A percentile compares a stretch with the other conserved stretches of the same genome.
phyloP scores from a whole-genome alignment of 2,329 filamentous ascomycete genomes.

The Cladosporium cucumerinum region DNA sequence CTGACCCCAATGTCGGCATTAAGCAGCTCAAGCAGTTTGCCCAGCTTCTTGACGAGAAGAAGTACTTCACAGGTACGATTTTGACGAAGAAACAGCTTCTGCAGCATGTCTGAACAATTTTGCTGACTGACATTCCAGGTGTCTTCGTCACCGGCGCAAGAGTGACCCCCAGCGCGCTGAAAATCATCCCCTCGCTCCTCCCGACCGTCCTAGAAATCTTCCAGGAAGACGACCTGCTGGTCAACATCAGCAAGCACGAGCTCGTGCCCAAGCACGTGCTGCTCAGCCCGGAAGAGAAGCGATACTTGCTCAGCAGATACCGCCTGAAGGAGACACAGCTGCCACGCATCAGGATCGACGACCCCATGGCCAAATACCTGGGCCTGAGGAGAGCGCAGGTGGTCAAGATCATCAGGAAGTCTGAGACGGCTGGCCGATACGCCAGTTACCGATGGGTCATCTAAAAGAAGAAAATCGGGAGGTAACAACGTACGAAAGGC shows the following conservation, averaged over 20 bases:
- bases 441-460: conserved; percentile 81
- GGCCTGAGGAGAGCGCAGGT: conserved; percentile 89
- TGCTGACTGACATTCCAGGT: conserved; percentile 37
- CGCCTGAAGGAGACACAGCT: conserved; percentile 96
- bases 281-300: conserved; percentile 86
- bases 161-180: conserved; percentile 82
- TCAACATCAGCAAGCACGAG: conserved; percentile 98
- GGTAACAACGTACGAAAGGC: neutral
- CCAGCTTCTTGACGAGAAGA: conserved; percentile 72
- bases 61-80: conserved; percentile 66
- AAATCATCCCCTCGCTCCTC: conserved; percentile 75
- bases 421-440: conserved; percentile 93
- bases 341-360: conserved; percentile 83
- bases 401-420: conserved; percentile 95
- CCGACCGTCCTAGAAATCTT: conserved; percentile 88
- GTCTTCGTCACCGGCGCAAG: conserved; percentile 83
- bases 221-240: conserved; percentile 88
- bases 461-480: conserved; percentile 22
- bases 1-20: conserved; percentile 76
- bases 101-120: neutral
- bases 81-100: neutral
- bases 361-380: conserved; percentile 89
- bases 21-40: conserved; percentile 90
- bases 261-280: conserved; percentile 91
- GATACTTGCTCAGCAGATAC: conserved; percentile 79